Conservation (phyloP, 2,329 filamentous ascomycete species). For the Didymella pomorum region DNA sequence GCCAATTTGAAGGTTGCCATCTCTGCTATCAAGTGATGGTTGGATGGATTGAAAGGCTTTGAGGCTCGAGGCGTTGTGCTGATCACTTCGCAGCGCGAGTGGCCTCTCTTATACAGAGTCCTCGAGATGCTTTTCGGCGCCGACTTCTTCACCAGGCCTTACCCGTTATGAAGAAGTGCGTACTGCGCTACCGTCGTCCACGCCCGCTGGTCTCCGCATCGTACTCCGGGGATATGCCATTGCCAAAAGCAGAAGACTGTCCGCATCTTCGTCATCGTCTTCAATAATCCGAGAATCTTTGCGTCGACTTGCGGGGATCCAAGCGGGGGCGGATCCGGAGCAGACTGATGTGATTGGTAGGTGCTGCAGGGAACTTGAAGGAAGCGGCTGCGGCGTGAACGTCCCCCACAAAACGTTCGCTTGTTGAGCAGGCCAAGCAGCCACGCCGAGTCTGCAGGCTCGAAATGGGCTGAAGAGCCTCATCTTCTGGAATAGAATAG, state of each 20-base stretch:
- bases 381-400: conserved; percentile 14
- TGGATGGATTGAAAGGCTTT: not conserved
- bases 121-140: conserved; percentile 1
- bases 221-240: not conserved
- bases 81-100: not conserved
- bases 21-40: not conserved
- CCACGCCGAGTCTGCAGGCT: not conserved
- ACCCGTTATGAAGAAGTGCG: not conserved
- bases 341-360: conserved; percentile 4
- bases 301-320: conserved; percentile 16
- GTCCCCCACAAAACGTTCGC: conserved; percentile 9
- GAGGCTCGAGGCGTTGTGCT: conserved; percentile 7
- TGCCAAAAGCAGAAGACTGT: conserved; percentile 13
- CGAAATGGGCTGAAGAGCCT: conserved; percentile 5
- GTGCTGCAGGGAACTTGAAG: too few relatives aligned
- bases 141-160: not conserved
- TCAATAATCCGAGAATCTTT: conserved; percentile 17
- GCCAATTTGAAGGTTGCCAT: conserved; percentile 20
- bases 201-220: not conserved
- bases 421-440: conserved; percentile 10
- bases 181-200: not conserved
- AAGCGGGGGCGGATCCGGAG: conserved; percentile 10
- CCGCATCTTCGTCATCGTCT: conserved; percentile 15
- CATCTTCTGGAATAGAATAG: not conserved
- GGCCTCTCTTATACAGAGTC: conserved; percentile 11